Percentiles rank a stretch among this genome's conserved stretches.
phyloP scores from a whole-genome alignment of 805 yeast species.

The Schwanniomyces sp. region DNA sequence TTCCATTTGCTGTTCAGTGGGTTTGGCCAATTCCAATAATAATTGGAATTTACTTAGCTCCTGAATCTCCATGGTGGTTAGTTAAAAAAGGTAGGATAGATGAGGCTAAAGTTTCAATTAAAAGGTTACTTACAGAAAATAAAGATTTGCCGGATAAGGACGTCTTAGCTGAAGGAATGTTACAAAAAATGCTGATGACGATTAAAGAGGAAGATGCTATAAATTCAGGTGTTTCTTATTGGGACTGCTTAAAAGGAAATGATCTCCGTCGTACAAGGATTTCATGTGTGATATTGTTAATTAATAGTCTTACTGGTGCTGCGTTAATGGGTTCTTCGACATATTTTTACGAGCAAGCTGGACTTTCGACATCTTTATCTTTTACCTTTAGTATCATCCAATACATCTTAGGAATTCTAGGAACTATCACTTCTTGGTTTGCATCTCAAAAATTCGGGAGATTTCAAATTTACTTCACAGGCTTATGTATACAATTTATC shows the following conservation, averaged over 20 bases:
- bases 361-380: slow-evolving; percentile 20
- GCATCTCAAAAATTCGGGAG: slow-evolving; percentile 38
- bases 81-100: slow-evolving; percentile 30
- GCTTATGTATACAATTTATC: slow-evolving; percentile 29
- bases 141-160: neutral
- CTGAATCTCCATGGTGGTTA: slow-evolving; percentile 51
- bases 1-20: slow-evolving; percentile 45
- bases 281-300: slow-evolving; percentile 16
- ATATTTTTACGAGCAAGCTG: slow-evolving; percentile 38
- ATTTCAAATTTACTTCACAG: slow-evolving; percentile 35
- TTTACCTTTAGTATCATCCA: slow-evolving; percentile 31
- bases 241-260: slow-evolving; percentile 45
- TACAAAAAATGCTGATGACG: slow-evolving; percentile 2
- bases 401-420: slow-evolving; percentile 30
- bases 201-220: neutral
- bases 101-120: slow-evolving; percentile 32
- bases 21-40: slow-evolving; percentile 37
- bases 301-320: slow-evolving; percentile 26
- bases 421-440: slow-evolving; percentile 30
- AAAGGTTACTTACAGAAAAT: slow-evolving; percentile 13
- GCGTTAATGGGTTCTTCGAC: slow-evolving; percentile 37
- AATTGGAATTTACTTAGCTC: slow-evolving; percentile 37
- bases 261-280: slow-evolving; percentile 49
- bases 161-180: neutral
- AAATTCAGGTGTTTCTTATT: slow-evolving; percentile 15